Base-by-base conservation (phyloP, 163 green algal species). In the Scenedesmus sp. region DNA sequence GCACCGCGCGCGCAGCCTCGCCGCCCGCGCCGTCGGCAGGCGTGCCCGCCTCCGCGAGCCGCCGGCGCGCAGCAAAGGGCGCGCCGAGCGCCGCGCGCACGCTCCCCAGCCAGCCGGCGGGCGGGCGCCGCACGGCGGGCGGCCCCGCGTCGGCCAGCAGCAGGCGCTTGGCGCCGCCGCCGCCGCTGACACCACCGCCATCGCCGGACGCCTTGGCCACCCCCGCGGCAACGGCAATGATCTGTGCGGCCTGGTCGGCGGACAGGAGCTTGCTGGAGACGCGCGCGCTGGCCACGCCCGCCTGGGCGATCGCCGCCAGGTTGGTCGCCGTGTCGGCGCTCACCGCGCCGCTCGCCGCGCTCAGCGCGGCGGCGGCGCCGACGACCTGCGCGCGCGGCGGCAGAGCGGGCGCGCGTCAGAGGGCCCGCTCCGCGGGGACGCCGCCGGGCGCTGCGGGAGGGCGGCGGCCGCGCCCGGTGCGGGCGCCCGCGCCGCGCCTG, bases 241-340 rank as follows among this genome's bases (percentile, higher is more conserved):
- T 53, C 24, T 56, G 63, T 4, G 24, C 36, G 39, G 57, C 14
- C 42, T 72, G 63, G 39, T 72, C 63, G 24, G 24, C 42, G 1
- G 22, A 45, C 11, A 72, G 13, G 18, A 0, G 24, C 36, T 54
- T 34, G 39, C n/a, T 57, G 39, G 36, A 44, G 24, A 72, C 57
- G 42, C 57, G 63, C 26, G 63, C 63, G 42, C 42, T 60, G 14
- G 33, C n/a, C n/a, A 56, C 17, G n/a, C 44, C 44, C 28, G 63
- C 36, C 18, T 57, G n/a, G 1, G 39, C 39, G 28, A 72, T 72
- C 22, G 44, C 24, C 42, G 39, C 42, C 63, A 72, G 63, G 34
- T 72, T 54, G 17, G 14, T 13, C 63, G n/a, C 22, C 14, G n/a
- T 57, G 42, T 72, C 63, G 13, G 56, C n/a, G 36, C 63, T 72